Base-by-base conservation (phyloP, 768 basidiomycete species). In the Pulveroboletus ravenelii region DNA sequence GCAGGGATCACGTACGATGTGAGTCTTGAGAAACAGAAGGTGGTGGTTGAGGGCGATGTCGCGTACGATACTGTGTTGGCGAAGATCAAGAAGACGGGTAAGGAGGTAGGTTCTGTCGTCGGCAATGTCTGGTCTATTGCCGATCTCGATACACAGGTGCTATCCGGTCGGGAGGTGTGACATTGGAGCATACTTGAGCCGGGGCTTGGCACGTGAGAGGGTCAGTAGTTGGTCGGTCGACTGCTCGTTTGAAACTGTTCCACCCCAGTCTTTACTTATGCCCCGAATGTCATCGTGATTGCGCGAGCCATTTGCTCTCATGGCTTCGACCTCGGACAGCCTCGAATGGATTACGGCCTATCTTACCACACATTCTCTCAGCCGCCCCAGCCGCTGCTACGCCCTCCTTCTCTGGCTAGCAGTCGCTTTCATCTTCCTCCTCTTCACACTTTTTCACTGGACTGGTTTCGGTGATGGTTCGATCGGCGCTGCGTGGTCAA, bases 71-170 rank as follows among this genome's bases (percentile, higher is more conserved):
- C 74, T 3, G 72, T 92, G 41, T 68, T 80, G 12, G 82, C 72
- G 46, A 87, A 76, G 74, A 90, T 95, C 63, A 80, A 81, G 77
- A 94, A 93, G 80, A 95, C 92, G 10, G 93, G 93, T 56, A 93
- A 93, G 71, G 79, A 89, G 84, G 91, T 89, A 46, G 20, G 72
- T 55, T 7, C 13, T 10, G 29, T 47, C 10, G 29, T 13, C 17
- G 20, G 18, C 17, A 1, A 2, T 29, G 7, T 37, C 20, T 3
- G 20, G 5, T 5, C 7, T 9, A 6, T 38, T 41, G 27, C 38
- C 49, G 35, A 59, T 7, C 37, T 4, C 10, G 6, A 7, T 9
- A 1, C 20, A 0, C 55, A 76, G 74, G 73, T 77, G 30, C 31
- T 63, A 52, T 84, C 83, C 47, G 76, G 84, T 29, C 61, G 64